These are phyloP conservation scores for Candida boleticola DNA, from an alignment of 805 yeast genomes.

Conservation along the genomic window DNA sequence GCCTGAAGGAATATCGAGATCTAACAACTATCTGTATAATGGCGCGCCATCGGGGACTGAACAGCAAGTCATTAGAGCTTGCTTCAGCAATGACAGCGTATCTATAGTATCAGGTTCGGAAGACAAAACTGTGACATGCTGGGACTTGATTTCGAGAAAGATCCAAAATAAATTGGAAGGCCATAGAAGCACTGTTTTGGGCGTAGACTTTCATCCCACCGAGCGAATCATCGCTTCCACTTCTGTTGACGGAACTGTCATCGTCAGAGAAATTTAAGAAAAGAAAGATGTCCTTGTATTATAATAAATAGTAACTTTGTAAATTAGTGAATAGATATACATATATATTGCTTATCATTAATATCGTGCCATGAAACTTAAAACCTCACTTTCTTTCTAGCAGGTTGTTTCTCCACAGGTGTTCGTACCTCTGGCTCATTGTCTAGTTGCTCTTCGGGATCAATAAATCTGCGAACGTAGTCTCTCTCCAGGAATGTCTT, in stretches of 20 bases:
- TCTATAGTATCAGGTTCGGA: slow-evolving; percentile 58
- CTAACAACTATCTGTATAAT: slow-evolving; percentile 48
- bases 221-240: slow-evolving; percentile 43
- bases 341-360: slow-evolving; percentile 1
- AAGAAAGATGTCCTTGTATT: not conserved
- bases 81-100: slow-evolving; percentile 42
- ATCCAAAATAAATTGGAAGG: slow-evolving; percentile 52
- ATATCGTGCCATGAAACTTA: too few relatives aligned
- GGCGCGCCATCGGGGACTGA: slow-evolving; percentile 60
- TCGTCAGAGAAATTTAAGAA: slow-evolving; percentile 40
- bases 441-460: slow-evolving; percentile 4
- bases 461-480: slow-evolving; percentile 15
- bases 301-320: not conserved
- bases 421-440: not conserved
- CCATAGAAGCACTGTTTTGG: slow-evolving; percentile 61
- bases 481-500: slow-evolving; percentile 17
- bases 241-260: slow-evolving; percentile 55
- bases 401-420: not conserved
- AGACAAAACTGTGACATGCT: slow-evolving; percentile 54
- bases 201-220: slow-evolving; percentile 53
- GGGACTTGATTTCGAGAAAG: slow-evolving; percentile 57
- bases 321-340: not conserved
- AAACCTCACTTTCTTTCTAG: slow-evolving; percentile 15
- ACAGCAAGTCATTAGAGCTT: slow-evolving; percentile 48
- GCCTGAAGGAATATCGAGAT: slow-evolving; percentile 36